Base-by-base conservation (phyloP, 352 stramenopile species). In the Thraustotheca clavata region DNA sequence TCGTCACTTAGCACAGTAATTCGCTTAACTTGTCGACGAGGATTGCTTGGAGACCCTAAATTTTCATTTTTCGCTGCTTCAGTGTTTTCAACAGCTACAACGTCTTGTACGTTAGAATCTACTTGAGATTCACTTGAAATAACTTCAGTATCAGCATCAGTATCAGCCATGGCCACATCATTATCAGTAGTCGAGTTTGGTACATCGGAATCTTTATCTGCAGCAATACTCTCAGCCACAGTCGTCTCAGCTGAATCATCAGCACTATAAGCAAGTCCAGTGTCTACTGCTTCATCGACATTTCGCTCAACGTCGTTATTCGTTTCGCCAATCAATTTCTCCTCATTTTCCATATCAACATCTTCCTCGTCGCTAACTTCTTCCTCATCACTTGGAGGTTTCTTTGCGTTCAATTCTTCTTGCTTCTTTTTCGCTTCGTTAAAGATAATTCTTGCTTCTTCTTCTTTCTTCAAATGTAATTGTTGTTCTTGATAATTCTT, bases 401-500 rank as follows among this genome's bases (percentile, higher is more conserved):
- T 33, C 8, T 72, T 31, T 9, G 71, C 34, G 1, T 54, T 61
- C 24, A 59, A 35, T 9, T 72, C 40, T 31, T 69, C 22, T n/a
- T 49, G n/a, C 22, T 72, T 62, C 24, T 81, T 69, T 54, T 78
- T 70, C 49, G 73, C 46, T 48, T 82, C 77, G 36, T 74, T 69
- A 60, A 81, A 50, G 8, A 76, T 49, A 39, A 93, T 83, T 60
- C 80, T 83, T 49, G 70, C 66, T 67, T 81, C 76, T 38, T 92
- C 83, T 5, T 84, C 69, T 62, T 78, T 70, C 48, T 90, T 86
- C 40, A 93, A 48, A 24, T 84, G 46, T 65, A 81, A 69, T 11
- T 90, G 50, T 54, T 91, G 84, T 43, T 88, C 77, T 41, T 89
- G 77, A 59, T 85, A 87, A 46, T 67, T 90, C 20, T 61, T 54